A percentile compares a stretch with the other conserved stretches of the same genome.
Conservation (phyloP, 371 early-diverging fungal species). For the Funneliformis caledonium region DNA sequence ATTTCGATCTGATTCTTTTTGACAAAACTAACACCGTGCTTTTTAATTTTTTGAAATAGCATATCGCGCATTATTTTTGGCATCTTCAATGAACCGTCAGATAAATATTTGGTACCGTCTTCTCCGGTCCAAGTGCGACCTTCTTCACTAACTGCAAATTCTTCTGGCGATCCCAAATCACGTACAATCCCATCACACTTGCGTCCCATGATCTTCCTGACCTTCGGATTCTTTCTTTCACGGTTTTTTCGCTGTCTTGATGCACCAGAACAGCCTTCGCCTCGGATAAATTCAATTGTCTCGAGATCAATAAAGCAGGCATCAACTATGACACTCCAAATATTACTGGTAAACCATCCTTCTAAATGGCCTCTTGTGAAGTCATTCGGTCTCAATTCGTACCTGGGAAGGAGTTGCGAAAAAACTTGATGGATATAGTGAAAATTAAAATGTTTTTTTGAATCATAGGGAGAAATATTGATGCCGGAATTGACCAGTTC, state of each 20-base stretch:
- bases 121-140: slow-evolving; percentile 35
- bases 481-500: slow-evolving; percentile 36
- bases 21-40: slow-evolving; percentile 26
- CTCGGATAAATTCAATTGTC: slow-evolving; percentile 36
- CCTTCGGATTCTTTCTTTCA: slow-evolving; percentile 13
- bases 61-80: slow-evolving; percentile 36
- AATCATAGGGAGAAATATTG: slow-evolving; percentile 35
- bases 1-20: slow-evolving; percentile 6
- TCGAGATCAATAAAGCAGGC: slow-evolving; percentile 34
- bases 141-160: slow-evolving; percentile 38
- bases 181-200: slow-evolving; percentile 34
- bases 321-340: slow-evolving; percentile 36
- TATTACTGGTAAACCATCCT: slow-evolving; percentile 34
- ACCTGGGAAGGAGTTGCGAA: slow-evolving; percentile 37
- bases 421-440: slow-evolving; percentile 38
- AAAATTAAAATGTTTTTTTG: slow-evolving; percentile 35
- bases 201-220: slow-evolving; percentile 24
- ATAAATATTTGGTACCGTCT: slow-evolving; percentile 35
- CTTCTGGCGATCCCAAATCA: neutral
- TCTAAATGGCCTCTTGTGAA: slow-evolving; percentile 32
- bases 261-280: slow-evolving; percentile 39
- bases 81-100: slow-evolving; percentile 31
- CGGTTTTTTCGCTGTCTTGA: slow-evolving; percentile 31
- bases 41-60: slow-evolving; percentile 37
- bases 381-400: slow-evolving; percentile 36